Percentiles rank a stretch among this genome's conserved stretches.
Evolutionary conservation across 148 eudicot genomes (phyloP).

Genomic region (Vaccinium vitisidaea): DNA sequence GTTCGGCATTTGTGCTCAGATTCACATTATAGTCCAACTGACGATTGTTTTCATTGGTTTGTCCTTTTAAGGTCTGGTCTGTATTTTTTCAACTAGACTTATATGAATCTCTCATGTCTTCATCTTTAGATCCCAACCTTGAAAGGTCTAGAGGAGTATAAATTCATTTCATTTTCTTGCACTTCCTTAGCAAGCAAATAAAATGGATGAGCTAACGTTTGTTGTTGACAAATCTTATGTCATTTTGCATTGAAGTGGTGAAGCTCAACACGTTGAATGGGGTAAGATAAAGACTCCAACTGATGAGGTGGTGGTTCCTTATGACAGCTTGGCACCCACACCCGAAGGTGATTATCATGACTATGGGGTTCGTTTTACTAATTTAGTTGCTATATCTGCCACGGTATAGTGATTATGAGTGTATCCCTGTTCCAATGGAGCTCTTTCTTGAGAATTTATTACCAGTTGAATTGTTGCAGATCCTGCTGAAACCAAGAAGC

Average conservation of each 20-base stretch:
- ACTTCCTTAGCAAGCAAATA: background rate
- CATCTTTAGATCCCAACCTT: background rate
- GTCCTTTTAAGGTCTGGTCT: background rate
- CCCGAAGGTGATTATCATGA: constrained; percentile 49
- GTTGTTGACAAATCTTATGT: background rate
- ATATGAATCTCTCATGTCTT: background rate
- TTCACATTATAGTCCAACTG: too few relatives aligned
- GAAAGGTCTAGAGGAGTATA: background rate
- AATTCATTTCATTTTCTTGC: background rate
- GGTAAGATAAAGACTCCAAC: constrained; percentile 94
- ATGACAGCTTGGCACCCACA: constrained; percentile 55
- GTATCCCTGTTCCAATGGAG: background rate
- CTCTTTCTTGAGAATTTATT: background rate
- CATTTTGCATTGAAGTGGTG: constrained; percentile 59
- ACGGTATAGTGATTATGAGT: constrained; percentile 37
- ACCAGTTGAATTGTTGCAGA: constrained; percentile 45
- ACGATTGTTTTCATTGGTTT: background rate
- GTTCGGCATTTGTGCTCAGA: too few relatives aligned
- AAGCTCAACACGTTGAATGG: constrained; percentile 83
- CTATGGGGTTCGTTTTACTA: background rate
- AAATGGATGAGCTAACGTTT: background rate
- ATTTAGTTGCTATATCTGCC: constrained; percentile 53
- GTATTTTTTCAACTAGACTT: background rate
- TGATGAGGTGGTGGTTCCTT: constrained; percentile 89
- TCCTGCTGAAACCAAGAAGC: constrained; percentile 53